These are phyloP conservation scores for Lactarius deliciosus DNA, from an alignment of 768 basidiomycete species.

Conservation along the genomic window DNA sequence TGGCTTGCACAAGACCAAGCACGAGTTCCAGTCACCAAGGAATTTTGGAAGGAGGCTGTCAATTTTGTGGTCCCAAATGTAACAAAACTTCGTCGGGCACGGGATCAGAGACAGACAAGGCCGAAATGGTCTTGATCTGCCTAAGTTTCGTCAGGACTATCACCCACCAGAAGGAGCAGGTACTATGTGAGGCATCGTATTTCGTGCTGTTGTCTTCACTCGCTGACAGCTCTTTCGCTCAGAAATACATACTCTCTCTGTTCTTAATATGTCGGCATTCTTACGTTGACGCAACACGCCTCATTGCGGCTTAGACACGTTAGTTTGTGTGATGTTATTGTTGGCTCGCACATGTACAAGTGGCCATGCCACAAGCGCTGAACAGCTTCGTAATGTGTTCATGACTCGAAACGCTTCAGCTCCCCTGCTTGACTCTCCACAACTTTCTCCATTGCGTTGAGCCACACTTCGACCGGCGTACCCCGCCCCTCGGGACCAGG, in stretches of 20 bases:
- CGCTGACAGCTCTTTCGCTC: not conserved
- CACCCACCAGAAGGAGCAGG: not conserved
- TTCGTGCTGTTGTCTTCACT: slow-evolving; percentile 3
- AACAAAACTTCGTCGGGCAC: slow-evolving; percentile 6
- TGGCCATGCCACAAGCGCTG: not conserved
- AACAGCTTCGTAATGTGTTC: not conserved
- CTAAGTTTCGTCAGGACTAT: not conserved
- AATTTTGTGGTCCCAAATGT: slow-evolving; percentile 37
- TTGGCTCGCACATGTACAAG: slow-evolving; percentile 1
- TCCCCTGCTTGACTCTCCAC: slow-evolving; percentile 59
- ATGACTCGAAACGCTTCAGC: slow-evolving; percentile 44
- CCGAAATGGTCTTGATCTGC: not conserved
- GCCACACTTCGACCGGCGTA: slow-evolving; percentile 64
- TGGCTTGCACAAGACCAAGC: slow-evolving; percentile 42
- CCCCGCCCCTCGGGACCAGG: slow-evolving; percentile 33
- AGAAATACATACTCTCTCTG: slow-evolving; percentile 7
- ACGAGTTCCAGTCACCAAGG: slow-evolving; percentile 42
- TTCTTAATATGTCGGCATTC: slow-evolving; percentile 3
- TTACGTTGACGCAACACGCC: not conserved
- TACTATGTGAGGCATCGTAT: slow-evolving; percentile 8
- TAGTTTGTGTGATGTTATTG: slow-evolving; percentile 1
- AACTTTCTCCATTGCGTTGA: slow-evolving; percentile 81
- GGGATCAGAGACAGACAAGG: not conserved
- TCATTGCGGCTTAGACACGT: slow-evolving; percentile 1
- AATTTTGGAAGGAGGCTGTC: slow-evolving; percentile 52